Evolutionary conservation across 306 rosid genomes (phyloP).

Genomic region (Castanopsis chinensis): DNA sequence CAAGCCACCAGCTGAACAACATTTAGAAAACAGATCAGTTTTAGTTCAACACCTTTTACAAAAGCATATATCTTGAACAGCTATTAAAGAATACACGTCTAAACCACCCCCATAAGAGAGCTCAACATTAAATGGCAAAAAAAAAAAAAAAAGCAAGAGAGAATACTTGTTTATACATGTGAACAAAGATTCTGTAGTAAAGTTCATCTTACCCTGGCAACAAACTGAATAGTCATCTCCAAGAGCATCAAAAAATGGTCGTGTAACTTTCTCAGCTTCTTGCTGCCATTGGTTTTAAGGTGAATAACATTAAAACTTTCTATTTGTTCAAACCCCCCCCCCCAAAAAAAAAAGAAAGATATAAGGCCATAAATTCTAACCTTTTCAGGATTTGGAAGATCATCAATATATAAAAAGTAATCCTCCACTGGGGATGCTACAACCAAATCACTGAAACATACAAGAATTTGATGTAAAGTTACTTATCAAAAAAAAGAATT

Average conservation of each 20-base stretch:
- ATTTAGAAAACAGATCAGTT: neutral
- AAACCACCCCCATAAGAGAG: neutral
- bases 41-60: conserved; percentile 8
- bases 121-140: conserved; percentile 4
- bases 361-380: conserved; percentile 37
- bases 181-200: neutral
- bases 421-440: conserved; percentile 97
- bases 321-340: neutral
- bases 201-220: conserved; percentile 67
- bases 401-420: conserved; percentile 79
- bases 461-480: conserved; percentile 19
- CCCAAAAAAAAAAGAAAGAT: neutral
- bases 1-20: neutral
- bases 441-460: conserved; percentile 78
- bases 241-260: conserved; percentile 76
- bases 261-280: conserved; percentile 69
- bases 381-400: conserved; percentile 60
- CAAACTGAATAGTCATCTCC: conserved; percentile 82
- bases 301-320: conserved; percentile 5
- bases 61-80: neutral
- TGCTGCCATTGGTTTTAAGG: conserved; percentile 50
- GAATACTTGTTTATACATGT: conserved; percentile 7
- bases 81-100: conserved; percentile 2
- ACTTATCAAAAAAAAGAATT: conserved; percentile 1
- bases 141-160: conserved; percentile 6